These are phyloP conservation scores for Cerrena zonata DNA, from an alignment of 1,284 basidiomycete species.

Conservation along the genomic window DNA sequence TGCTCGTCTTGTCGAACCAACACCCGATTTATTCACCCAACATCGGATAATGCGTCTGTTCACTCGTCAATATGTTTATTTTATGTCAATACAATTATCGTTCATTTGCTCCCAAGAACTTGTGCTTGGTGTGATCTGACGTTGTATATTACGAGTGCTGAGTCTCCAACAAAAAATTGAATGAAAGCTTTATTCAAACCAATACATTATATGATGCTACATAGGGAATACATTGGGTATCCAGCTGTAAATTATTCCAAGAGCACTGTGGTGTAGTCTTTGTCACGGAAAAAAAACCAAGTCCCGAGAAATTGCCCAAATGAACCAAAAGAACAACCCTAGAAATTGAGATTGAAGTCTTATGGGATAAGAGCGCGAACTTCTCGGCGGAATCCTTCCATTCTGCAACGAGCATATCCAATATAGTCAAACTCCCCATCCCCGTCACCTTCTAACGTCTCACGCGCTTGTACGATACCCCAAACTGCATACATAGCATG, in stretches of 20 bases:
- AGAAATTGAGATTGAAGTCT: background rate
- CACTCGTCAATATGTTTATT: slow-evolving; percentile 28
- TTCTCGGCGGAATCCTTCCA: slow-evolving; percentile 57
- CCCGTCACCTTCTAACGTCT: slow-evolving; percentile 61
- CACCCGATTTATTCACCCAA: slow-evolving; percentile 36
- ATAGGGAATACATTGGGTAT: background rate
- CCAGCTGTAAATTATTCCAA: background rate
- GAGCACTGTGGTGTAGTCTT: background rate
- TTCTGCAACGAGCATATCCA: slow-evolving; percentile 61
- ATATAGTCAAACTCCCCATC: slow-evolving; percentile 77
- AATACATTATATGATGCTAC: background rate
- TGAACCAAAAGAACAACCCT: no score
- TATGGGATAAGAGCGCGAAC: slow-evolving; percentile 34
- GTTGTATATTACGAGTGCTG: no score
- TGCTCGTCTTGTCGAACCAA: slow-evolving; percentile 27
- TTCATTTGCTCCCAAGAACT: background rate
- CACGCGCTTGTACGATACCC: slow-evolving; percentile 85
- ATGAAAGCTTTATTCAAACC: no score
- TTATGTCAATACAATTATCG: slow-evolving; percentile 28
- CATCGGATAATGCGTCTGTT: slow-evolving; percentile 21
- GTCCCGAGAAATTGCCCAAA: no score
- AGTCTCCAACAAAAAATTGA: no score
- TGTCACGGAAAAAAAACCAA: background rate
- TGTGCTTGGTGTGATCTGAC: no score
- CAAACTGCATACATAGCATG: slow-evolving; percentile 89